These are phyloP conservation scores for Athelia psychrophila DNA, from an alignment of 1,284 basidiomycete species.

Conservation along the genomic window DNA sequence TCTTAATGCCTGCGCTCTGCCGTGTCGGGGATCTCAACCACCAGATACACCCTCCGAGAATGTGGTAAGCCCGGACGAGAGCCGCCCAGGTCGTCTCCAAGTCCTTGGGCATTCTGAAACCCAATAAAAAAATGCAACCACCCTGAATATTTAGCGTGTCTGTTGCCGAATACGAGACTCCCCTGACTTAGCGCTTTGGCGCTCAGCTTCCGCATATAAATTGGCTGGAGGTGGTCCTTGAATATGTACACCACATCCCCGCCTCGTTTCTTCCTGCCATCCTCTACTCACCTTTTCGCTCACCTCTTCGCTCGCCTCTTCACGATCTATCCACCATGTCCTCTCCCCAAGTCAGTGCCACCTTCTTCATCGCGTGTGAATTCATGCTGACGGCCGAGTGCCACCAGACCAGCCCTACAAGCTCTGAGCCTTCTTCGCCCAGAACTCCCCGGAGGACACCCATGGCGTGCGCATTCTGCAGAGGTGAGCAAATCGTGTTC, in stretches of 20 bases:
- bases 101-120: no score
- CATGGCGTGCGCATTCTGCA: conserved; percentile 59
- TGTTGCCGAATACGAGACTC: no score
- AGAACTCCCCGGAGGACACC: conserved; percentile 47
- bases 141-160: no score
- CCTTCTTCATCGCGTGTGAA: background rate
- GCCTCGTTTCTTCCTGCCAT: background rate
- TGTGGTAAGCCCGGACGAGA: no score
- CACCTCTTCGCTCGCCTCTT: no score
- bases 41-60: no score
- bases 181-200: no score
- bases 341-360: background rate
- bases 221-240: background rate
- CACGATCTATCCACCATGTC: background rate
- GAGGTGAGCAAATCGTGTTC: conserved; percentile 33
- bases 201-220: background rate
- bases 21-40: no score
- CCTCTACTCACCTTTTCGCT: no score
- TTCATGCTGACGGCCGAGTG: background rate
- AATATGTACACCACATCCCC: background rate
- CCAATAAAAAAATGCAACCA: no score
- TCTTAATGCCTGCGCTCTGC: no score
- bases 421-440: conserved; percentile 14
- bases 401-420: background rate
- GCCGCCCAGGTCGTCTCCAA: no score